Evolutionary conservation across 805 yeast genomes (phyloP).

Genomic region (Metschnikowia corniflorae): DNA sequence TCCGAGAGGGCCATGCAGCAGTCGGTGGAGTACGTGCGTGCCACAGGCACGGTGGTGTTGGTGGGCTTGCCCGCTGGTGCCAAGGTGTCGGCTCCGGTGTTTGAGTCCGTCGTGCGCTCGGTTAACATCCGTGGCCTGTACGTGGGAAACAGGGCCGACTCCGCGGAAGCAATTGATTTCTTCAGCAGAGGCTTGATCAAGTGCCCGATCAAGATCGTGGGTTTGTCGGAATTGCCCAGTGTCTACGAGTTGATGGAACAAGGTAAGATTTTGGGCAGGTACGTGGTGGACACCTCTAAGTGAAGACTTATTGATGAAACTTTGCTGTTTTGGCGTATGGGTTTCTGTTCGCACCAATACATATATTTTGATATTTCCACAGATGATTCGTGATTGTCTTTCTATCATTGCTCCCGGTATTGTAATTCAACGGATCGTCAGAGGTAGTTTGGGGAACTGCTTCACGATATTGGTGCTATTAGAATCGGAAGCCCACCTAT

Average conservation of each 20-base stretch:
- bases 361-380: too few species aligned
- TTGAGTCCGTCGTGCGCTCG: constrained; percentile 70
- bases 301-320: too few species aligned
- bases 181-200: constrained; percentile 67
- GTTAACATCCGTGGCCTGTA: constrained; percentile 75
- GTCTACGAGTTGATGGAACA: constrained; percentile 76
- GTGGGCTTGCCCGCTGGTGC: constrained; percentile 84
- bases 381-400: too few species aligned
- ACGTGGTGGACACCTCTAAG: constrained; percentile 70
- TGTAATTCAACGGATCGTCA: too few species aligned
- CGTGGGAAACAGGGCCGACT: constrained; percentile 87
- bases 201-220: constrained; percentile 73
- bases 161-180: constrained; percentile 77
- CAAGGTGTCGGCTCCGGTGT: constrained; percentile 63
- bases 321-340: too few species aligned
- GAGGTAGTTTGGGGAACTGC: too few species aligned
- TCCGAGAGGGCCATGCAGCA: constrained; percentile 62
- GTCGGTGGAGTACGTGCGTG: constrained; percentile 36
- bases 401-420: too few species aligned
- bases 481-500: too few species aligned
- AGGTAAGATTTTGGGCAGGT: constrained; percentile 85
- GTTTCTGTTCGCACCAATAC: too few species aligned
- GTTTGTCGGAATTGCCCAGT: constrained; percentile 63
- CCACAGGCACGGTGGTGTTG: constrained; percentile 33
- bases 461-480: too few species aligned